Evolutionary conservation across 2,329 filamentous ascomycete genomes (phyloP).

Genomic region (Falciphora oryzae): DNA sequence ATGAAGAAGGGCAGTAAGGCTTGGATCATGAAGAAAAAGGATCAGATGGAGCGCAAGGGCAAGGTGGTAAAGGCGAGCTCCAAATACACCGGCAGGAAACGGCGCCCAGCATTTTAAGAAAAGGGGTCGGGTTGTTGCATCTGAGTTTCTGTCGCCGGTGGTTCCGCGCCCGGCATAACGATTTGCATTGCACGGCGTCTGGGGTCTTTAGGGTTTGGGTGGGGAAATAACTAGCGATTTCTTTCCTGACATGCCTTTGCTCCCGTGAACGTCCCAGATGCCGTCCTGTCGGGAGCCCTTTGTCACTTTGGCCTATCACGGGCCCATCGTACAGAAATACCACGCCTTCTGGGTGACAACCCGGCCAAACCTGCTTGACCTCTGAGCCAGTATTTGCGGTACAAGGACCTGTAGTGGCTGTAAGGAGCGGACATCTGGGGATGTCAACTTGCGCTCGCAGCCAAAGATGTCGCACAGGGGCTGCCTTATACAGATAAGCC

Average conservation of each 20-base stretch:
- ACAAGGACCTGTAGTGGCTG: no score
- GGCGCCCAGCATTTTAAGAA: slow-evolving; percentile 66
- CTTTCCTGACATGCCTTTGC: background rate
- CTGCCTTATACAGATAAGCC: no score
- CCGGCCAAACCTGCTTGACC: no score
- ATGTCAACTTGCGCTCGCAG: no score
- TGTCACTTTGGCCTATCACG: no score
- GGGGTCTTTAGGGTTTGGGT: background rate
- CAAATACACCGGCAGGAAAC: slow-evolving; percentile 90
- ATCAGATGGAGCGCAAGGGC: slow-evolving; percentile 90
- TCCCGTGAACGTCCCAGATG: background rate
- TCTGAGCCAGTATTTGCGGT: no score
- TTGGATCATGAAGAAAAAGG: slow-evolving; percentile 83
- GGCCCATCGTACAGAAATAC: no score
- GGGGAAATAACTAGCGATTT: background rate
- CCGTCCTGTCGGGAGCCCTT: no score
- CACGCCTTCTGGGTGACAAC: no score
- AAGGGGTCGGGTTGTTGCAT: background rate
- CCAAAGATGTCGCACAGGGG: no score
- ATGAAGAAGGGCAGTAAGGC: slow-evolving; percentile 76
- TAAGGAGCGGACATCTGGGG: no score
- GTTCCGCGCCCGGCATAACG: background rate
- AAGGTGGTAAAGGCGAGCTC: slow-evolving; percentile 89
- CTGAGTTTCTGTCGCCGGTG: slow-evolving; percentile 7
- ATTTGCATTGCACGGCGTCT: background rate